Evolutionary conservation across 768 basidiomycete genomes (phyloP).

Genomic region (Boletus vinaceobasis): DNA sequence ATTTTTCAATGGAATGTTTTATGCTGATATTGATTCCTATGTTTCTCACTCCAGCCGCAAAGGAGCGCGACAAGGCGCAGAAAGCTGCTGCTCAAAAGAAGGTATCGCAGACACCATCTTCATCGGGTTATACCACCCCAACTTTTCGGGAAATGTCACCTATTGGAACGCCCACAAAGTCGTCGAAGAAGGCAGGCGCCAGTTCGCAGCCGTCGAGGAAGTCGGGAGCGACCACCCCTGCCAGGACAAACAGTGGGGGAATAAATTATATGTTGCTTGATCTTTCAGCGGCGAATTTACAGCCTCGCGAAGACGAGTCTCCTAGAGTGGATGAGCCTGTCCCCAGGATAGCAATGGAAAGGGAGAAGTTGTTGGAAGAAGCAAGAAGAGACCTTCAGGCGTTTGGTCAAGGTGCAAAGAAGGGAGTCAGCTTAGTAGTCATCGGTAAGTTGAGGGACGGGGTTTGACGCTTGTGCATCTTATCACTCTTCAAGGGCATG

Average conservation of each 20-base stretch:
- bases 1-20: slow-evolving; percentile 34
- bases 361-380: slow-evolving; percentile 83
- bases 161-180: slow-evolving; percentile 39
- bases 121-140: slow-evolving; percentile 38
- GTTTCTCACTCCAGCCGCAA: slow-evolving; percentile 54
- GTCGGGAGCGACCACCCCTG: slow-evolving; percentile 45
- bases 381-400: slow-evolving; percentile 52
- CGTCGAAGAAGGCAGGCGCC: slow-evolving; percentile 38
- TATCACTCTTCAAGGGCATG: slow-evolving; percentile 65
- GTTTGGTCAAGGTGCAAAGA: slow-evolving; percentile 53
- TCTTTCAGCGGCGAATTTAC: slow-evolving; percentile 69
- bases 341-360: slow-evolving; percentile 65
- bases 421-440: slow-evolving; percentile 81
- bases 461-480: slow-evolving; percentile 3
- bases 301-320: slow-evolving; percentile 40
- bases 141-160: slow-evolving; percentile 46
- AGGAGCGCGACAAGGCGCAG: slow-evolving; percentile 74
- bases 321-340: slow-evolving; percentile 42
- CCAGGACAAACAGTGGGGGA: slow-evolving; percentile 29
- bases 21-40: slow-evolving; percentile 38
- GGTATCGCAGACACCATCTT: slow-evolving; percentile 29
- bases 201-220: slow-evolving; percentile 29
- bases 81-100: slow-evolving; percentile 49
- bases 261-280: slow-evolving; percentile 65
- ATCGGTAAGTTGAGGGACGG: slow-evolving; percentile 57